Evolutionary conservation across 225 moss, liverwort and hornwort species (phyloP), one percentile per base, ranked within the genome.

Genomic region (Pseudisothecium myosuroides): DNA sequence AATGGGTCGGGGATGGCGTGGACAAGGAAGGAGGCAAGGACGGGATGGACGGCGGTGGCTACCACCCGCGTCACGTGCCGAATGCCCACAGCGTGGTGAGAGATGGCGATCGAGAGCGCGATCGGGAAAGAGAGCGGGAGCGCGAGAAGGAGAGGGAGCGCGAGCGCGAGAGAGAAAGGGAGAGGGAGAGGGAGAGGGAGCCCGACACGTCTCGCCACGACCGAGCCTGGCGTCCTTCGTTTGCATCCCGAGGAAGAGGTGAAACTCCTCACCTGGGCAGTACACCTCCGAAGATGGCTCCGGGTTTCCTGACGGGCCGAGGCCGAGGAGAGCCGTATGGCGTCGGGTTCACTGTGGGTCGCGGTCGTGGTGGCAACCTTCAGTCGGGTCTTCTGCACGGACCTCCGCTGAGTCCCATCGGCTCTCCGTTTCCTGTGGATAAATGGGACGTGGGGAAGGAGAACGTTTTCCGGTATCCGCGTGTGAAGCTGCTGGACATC

Each of bases 351-450:
- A 95, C 95, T 27, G 96, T 96, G 84, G 96, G 99, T 43, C 96
- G 99, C 76, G 99, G 99, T 55, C 95, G 99, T 69, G 99, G 96
- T 66, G 98, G 96, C 76, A 96, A 95, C 80, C 93, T 95, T 84
- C 95, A 96, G 83, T 96, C 95, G 83, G 97, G 99, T 2, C 95
- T 99, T 79, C 95, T 97, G 86, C 99, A 99, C 87, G 97, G 99
- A 24, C 96, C 96, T 79, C 91, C 94, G 26, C 87, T 92, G 73
- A 89, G 91, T 90, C 95, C 98, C n/a, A 96, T 97, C 59, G 99
- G 99, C 24, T 94, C 97, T 81, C 90, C 97, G 65, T 95, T 95
- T 86, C 87, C 87, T 90, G 91, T 85, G 71, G 99, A 99, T 87
- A 99, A 94, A 89, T 97, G 99, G 99, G 96, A 95, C 82, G 73